These are phyloP conservation scores for Tetraselmis chui DNA, from an alignment of 139 green algal species.

Conservation along the genomic window DNA sequence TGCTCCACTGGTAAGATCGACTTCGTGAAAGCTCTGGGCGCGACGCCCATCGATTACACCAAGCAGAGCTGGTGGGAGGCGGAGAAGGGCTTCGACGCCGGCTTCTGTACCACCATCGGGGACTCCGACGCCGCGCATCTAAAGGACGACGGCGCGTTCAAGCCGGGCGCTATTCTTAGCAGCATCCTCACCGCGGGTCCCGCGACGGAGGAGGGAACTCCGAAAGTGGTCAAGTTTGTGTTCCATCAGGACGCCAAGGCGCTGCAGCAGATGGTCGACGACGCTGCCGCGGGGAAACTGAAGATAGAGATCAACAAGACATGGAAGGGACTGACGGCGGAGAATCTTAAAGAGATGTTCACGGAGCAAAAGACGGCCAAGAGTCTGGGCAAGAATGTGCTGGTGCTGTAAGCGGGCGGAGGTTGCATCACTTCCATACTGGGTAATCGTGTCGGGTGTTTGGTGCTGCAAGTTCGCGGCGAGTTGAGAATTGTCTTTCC, in stretches of 20 bases:
- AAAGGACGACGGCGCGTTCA: not conserved
- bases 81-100: not conserved
- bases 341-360: not conserved
- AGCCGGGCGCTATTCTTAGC: not conserved
- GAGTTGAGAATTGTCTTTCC: too few species aligned
- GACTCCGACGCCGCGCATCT: not conserved
- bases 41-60: not conserved
- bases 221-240: not conserved
- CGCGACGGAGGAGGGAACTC: not conserved
- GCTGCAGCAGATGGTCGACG: not conserved
- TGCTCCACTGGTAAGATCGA: not conserved
- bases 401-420: not conserved
- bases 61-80: not conserved
- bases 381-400: not conserved
- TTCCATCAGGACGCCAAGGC: not conserved
- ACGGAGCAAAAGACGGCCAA: not conserved
- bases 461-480: not conserved
- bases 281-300: not conserved
- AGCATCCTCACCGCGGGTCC: not conserved
- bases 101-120: not conserved
- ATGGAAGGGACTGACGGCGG: not conserved
- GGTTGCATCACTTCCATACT: not conserved
- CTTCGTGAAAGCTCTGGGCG: not conserved
- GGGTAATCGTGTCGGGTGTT: not conserved
- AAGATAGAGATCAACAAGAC: not conserved